Evolutionary conservation across 176 grass and related monocot genomes (phyloP).

Genomic region (Tillandsia fasciculata): DNA sequence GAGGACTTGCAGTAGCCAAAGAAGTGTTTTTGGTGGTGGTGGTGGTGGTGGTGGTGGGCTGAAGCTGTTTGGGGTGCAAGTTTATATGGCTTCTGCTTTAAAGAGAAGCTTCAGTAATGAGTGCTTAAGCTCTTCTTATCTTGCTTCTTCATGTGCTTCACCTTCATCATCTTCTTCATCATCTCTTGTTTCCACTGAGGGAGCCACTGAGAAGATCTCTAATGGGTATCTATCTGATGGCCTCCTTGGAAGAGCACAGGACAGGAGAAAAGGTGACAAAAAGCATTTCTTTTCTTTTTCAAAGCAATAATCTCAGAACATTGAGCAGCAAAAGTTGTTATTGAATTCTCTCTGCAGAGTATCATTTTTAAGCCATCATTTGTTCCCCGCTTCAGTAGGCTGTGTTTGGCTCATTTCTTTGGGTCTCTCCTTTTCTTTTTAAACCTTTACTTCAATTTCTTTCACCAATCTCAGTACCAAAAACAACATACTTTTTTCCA

Average conservation of each 20-base stretch:
- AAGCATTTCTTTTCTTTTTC: neutral
- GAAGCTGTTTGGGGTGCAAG: constrained; percentile 8
- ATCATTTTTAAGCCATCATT: too few species aligned
- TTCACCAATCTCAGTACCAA: too few species aligned
- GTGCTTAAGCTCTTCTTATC: constrained; percentile 4
- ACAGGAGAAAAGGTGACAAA: constrained; percentile 18
- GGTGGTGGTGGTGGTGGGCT: neutral
- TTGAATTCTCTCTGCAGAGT: too few species aligned
- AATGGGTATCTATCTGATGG: constrained; percentile 21
- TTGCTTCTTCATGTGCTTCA: neutral
- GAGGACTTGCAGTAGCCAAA: constrained; percentile 2
- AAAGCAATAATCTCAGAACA: neutral
- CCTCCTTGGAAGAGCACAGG: neutral
- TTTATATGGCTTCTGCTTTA: constrained; percentile 4
- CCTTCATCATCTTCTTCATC: constrained; percentile 3
- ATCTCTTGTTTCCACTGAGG: constrained; percentile 1
- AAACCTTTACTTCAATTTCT: too few species aligned
- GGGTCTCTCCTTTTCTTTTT: too few species aligned
- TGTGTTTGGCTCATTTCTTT: too few species aligned
- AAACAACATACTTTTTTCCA: neutral
- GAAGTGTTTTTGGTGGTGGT: constrained; percentile 1
- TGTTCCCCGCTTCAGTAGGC: too few species aligned
- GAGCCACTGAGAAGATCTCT: constrained; percentile 13
- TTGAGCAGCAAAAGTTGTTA: too few species aligned
- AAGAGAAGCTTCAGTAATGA: constrained; percentile 4